phyloP scores from a whole-genome alignment of 257 asterid genomes.

The Craterostigma plantagineum region DNA sequence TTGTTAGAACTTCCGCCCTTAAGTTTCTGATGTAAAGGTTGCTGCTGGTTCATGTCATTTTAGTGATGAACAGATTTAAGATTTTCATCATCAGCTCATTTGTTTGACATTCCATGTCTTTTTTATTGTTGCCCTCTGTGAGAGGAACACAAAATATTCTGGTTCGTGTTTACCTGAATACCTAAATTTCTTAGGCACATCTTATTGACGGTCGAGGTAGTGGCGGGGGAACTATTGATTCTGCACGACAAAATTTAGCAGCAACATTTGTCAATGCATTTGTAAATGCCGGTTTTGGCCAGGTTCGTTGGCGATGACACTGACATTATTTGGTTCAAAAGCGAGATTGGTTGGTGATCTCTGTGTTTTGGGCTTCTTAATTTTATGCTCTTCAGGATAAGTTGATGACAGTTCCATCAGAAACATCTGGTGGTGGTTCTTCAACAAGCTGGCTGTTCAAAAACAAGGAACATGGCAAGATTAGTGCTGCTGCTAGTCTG shows the following conservation, averaged over 20 bases:
- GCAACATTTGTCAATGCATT: constrained; percentile 96
- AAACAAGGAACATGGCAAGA: constrained; percentile 86
- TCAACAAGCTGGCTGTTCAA: constrained; percentile 85
- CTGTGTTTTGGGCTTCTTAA: neutral
- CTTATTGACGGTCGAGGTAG: constrained; percentile 86
- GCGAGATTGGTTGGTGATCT: constrained; percentile 1
- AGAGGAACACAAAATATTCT: neutral
- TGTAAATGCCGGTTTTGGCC: constrained; percentile 97
- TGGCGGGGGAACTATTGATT: constrained; percentile 78
- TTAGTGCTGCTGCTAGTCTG: constrained; percentile 97
- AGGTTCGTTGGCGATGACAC: constrained; percentile 25
- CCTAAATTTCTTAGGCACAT: constrained; percentile 48
- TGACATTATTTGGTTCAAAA: constrained; percentile 2
- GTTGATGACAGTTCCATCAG: constrained; percentile 79
- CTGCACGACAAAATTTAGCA: constrained; percentile 95
- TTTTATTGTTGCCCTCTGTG: neutral
- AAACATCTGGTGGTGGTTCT: constrained; percentile 55
- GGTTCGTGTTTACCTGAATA: neutral
- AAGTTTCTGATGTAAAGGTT: too few relatives aligned
- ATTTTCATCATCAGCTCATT: too few relatives aligned
- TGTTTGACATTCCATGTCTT: too few relatives aligned
- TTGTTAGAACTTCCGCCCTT: too few relatives aligned
- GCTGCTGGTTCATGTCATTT: too few relatives aligned
- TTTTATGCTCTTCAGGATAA: constrained; percentile 82
- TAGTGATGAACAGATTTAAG: too few relatives aligned